Conservation (phyloP, 2,329 filamentous ascomycete genomes). For the Pezizomycotina sp. region DNA sequence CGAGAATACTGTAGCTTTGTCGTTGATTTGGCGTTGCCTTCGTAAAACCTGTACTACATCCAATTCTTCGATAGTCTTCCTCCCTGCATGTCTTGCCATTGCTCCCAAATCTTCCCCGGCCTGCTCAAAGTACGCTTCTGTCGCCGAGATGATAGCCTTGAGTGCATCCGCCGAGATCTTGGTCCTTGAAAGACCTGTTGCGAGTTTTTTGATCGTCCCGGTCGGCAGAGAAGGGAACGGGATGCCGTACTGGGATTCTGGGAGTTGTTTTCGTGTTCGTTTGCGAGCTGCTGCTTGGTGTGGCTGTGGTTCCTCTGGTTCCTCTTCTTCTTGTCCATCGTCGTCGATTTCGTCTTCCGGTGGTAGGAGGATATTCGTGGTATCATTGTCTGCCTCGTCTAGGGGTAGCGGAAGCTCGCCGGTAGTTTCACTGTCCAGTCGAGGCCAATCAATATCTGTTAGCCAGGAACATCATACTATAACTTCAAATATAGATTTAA, state of each 20-base stretch:
- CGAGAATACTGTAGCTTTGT: constrained; percentile 60
- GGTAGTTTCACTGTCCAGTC: no score
- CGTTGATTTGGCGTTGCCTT: constrained; percentile 64
- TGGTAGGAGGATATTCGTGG: not conserved
- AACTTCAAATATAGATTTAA: no score
- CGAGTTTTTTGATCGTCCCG: constrained; percentile 50
- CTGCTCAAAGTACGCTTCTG: constrained; percentile 87
- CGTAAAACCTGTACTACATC: constrained; percentile 70
- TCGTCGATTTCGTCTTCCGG: not conserved
- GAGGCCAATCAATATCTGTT: no score
- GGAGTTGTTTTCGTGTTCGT: constrained; percentile 36
- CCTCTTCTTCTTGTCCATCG: constrained; percentile 3
- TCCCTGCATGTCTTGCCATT: constrained; percentile 65
- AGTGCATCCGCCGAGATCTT: constrained; percentile 55
- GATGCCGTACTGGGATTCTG: constrained; percentile 53
- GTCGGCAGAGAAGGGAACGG: constrained; percentile 59
- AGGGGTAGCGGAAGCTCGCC: not conserved
- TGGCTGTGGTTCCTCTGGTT: no score
- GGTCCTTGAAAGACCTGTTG: constrained; percentile 23
- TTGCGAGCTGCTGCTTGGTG: constrained; percentile 19
- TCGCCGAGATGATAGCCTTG: constrained; percentile 58
- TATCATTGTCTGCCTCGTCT: constrained; percentile 3
- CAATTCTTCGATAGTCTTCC: constrained; percentile 71
- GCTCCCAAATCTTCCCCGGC: constrained; percentile 60
- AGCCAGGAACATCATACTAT: no score